phyloP scores from a whole-genome alignment of 2,329 filamentous ascomycete species.

The Proliferodiscus dingleyae region DNA sequence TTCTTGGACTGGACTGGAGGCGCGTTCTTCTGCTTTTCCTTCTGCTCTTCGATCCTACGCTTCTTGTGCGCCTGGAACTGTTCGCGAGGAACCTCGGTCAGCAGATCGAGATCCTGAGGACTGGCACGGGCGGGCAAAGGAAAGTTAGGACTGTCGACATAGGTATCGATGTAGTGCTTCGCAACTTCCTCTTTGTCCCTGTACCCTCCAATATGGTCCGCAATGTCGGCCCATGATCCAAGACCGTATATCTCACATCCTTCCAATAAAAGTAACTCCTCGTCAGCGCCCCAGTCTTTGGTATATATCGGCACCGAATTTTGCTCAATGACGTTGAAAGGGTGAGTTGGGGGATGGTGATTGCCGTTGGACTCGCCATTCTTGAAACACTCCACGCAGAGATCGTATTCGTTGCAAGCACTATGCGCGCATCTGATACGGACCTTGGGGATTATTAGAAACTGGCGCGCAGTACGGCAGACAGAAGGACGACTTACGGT shows the following conservation, averaged over 20 bases:
- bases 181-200: conserved; percentile 92
- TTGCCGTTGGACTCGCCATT: conserved; percentile 74
- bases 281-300: conserved; percentile 92
- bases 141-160: conserved; percentile 77
- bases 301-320: conserved; percentile 97
- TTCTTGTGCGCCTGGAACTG: conserved; percentile 94
- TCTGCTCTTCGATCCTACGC: conserved; percentile 83
- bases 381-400: conserved; percentile 93
- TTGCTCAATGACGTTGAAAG: conserved; percentile 93
- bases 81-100: conserved; percentile 77
- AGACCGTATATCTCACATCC: conserved; percentile 94
- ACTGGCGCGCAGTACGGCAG: conserved; percentile 1
- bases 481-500: conserved; percentile 59
- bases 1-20: conserved; percentile 83
- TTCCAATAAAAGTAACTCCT: conserved; percentile 88
- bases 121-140: conserved; percentile 83
- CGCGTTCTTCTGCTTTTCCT: conserved; percentile 79
- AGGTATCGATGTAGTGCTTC: conserved; percentile 87
- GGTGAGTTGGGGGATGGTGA: conserved; percentile 81
- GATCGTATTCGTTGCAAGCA: conserved; percentile 87
- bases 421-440: conserved; percentile 81
- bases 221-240: conserved; percentile 96
- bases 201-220: conserved; percentile 95
- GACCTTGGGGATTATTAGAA: conserved; percentile 51
- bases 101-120: conserved; percentile 72